These are phyloP conservation scores for Xylaria arbuscula DNA, from an alignment of 2,329 filamentous ascomycete genomes.

Conservation along the genomic window DNA sequence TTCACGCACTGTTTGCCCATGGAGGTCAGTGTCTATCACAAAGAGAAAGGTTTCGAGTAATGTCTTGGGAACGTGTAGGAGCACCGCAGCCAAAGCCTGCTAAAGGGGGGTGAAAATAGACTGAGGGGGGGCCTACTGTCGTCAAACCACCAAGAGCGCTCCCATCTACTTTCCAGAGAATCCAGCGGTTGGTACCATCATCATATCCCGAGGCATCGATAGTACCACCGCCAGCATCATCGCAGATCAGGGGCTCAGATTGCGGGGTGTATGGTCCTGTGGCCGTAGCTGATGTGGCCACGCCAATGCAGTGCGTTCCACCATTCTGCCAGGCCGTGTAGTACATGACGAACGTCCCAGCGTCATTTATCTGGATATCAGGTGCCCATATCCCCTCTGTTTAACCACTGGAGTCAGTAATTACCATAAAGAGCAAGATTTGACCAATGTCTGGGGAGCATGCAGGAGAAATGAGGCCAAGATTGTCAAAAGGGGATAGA, in stretches of 20 bases:
- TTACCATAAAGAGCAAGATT: no score
- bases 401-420: no score
- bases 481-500: no score
- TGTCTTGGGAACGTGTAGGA: no score
- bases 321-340: constrained; percentile 44
- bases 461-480: no score
- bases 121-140: constrained; percentile 19
- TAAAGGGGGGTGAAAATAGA: background rate
- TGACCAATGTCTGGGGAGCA: no score
- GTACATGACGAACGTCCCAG: constrained; percentile 47
- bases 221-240: constrained; percentile 42
- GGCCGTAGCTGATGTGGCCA: constrained; percentile 42
- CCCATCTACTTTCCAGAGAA: constrained; percentile 48
- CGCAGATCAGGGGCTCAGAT: constrained; percentile 43
- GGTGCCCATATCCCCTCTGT: constrained; percentile 47
- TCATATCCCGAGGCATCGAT: constrained; percentile 48
- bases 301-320: constrained; percentile 47
- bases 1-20: constrained; percentile 19
- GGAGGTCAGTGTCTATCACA: no score
- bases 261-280: constrained; percentile 43
- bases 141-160: constrained; percentile 46
- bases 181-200: constrained; percentile 47
- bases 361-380: constrained; percentile 46
- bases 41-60: no score
- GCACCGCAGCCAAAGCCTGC: background rate